phyloP scores from a whole-genome alignment of 2,329 filamentous ascomycete species.

The Lasiodiplodia theobromae region DNA sequence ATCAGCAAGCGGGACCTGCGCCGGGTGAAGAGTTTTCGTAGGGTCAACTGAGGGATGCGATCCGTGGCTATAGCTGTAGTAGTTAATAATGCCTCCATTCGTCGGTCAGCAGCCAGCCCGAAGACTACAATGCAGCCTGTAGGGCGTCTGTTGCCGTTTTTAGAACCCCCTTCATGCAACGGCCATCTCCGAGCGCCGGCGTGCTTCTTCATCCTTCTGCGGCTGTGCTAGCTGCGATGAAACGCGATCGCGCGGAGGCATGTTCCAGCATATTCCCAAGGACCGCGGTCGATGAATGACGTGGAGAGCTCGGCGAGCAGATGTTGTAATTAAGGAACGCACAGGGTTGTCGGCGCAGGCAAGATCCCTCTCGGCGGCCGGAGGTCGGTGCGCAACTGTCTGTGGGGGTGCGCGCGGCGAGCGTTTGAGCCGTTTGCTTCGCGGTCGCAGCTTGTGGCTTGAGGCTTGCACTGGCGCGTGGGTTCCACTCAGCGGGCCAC shows the following conservation, averaged over 20 bases:
- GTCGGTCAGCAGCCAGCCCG: neutral
- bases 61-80: neutral
- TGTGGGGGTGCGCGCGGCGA: slow-evolving; percentile 1
- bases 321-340: slow-evolving; percentile 11
- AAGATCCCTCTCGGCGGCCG: slow-evolving; percentile 10
- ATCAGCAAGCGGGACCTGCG: slow-evolving; percentile 25
- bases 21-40: slow-evolving; percentile 25
- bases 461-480: neutral
- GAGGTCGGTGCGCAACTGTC: slow-evolving; percentile 4
- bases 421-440: slow-evolving; percentile 13
- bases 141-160: slow-evolving; percentile 3
- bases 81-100: neutral
- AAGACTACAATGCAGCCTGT: neutral
- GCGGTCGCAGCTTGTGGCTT: slow-evolving; percentile 9
- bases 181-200: slow-evolving; percentile 2
- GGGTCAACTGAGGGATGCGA: neutral
- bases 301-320: neutral
- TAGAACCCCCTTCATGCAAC: slow-evolving; percentile 1
- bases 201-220: neutral
- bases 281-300: slow-evolving; percentile 1
- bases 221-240: slow-evolving; percentile 1
- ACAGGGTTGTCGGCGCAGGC: neutral
- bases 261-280: slow-evolving; percentile 5
- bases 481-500: neutral
- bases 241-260: neutral